These are phyloP conservation scores for Russula ochroleuca DNA, from an alignment of 768 basidiomycete genomes.

Conservation along the genomic window DNA sequence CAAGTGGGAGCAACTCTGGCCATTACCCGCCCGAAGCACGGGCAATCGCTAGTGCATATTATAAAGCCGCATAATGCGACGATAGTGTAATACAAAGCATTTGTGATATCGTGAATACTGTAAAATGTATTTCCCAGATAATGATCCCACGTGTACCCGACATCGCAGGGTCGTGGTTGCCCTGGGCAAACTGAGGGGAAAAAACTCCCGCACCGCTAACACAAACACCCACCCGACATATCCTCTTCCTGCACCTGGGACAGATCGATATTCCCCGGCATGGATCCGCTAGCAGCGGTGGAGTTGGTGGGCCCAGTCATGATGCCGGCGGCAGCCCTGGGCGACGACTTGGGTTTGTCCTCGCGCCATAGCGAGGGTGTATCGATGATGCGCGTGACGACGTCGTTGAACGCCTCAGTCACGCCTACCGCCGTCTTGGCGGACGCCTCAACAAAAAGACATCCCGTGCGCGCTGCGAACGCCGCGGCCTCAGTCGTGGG, in stretches of 20 bases:
- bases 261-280: slow-evolving; percentile 45
- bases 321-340: not conserved
- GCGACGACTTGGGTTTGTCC: slow-evolving; percentile 29
- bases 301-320: not conserved
- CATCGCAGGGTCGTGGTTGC: not conserved
- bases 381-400: slow-evolving; percentile 78
- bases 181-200: too few relatives aligned
- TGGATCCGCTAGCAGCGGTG: slow-evolving; percentile 25
- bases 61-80: not conserved
- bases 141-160: not conserved
- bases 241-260: slow-evolving; percentile 26
- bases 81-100: not conserved
- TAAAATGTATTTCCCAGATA: not conserved
- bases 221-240: slow-evolving; percentile 35
- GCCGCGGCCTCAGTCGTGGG: slow-evolving; percentile 67
- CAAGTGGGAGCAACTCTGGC: too few relatives aligned
- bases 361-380: slow-evolving; percentile 75
- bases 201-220: slow-evolving; percentile 28
- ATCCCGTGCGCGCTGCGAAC: slow-evolving; percentile 79
- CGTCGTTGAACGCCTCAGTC: slow-evolving; percentile 65
- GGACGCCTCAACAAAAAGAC: slow-evolving; percentile 85
- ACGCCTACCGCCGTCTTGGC: slow-evolving; percentile 90
- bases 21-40: too few relatives aligned
- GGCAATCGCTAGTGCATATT: too few relatives aligned
- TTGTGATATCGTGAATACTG: not conserved